Conservation (phyloP, 345 rosid genomes). For the Kernera saxatilis region DNA sequence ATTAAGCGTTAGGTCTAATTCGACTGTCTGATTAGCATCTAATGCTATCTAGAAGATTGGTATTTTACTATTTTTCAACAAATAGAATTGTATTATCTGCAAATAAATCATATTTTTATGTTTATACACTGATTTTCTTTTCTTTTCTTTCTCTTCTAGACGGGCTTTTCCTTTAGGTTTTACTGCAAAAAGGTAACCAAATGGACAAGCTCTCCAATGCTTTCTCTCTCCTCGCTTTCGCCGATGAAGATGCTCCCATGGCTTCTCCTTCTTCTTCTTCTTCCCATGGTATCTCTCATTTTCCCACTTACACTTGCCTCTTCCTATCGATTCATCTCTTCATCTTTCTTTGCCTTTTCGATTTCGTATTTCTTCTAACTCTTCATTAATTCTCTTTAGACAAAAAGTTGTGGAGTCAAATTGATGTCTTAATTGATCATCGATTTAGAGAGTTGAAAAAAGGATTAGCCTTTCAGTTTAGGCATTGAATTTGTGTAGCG, state of each 20-base stretch:
- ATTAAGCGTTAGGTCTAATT: no score
- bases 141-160: no score
- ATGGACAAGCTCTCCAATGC: slow-evolving; percentile 36
- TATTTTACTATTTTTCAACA: no score
- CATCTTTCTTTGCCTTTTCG: background rate
- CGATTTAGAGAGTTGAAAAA: background rate
- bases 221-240: slow-evolving; percentile 30
- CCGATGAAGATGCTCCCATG: slow-evolving; percentile 30
- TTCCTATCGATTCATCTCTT: no score
- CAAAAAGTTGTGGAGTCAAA: background rate
- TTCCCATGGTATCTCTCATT: slow-evolving; percentile 10
- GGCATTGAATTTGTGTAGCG: background rate
- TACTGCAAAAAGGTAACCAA: background rate
- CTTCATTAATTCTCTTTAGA: background rate
- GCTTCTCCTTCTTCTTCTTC: slow-evolving; percentile 6
- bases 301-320: background rate
- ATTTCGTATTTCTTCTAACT: background rate
- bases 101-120: no score
- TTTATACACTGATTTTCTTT: no score
- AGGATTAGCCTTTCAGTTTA: background rate
- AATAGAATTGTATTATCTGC: no score
- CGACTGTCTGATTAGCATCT: no score
- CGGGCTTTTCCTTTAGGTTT: no score
- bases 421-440: background rate
- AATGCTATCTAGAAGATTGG: no score